A percentile compares a stretch with the other conserved stretches of the same genome.
Conservation (phyloP, 306 rosid genomes). For the Acacia confusa region DNA sequence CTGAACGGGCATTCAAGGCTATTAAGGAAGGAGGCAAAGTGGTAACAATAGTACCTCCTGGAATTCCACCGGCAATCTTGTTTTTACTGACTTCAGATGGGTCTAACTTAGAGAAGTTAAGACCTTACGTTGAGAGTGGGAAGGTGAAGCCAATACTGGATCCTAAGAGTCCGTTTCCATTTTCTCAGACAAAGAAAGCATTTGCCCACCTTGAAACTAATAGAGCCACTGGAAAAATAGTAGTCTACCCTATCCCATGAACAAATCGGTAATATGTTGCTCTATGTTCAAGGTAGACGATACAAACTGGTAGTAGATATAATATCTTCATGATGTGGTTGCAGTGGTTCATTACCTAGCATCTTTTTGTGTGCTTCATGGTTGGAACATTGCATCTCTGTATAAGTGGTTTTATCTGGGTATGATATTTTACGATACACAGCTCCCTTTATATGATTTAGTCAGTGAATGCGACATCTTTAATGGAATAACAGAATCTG, state of each 20-base stretch:
- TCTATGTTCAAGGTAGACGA: background rate
- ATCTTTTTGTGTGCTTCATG: background rate
- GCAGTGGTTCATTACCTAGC: background rate
- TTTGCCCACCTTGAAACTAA: constrained; percentile 52
- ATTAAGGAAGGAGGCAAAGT: constrained; percentile 68
- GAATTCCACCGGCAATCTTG: background rate
- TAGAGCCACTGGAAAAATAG: constrained; percentile 64
- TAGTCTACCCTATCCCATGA: constrained; percentile 61
- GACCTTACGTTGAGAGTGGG: background rate
- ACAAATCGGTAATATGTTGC: background rate
- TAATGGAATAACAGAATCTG: background rate
- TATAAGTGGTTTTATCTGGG: background rate
- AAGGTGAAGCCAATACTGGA: constrained; percentile 67
- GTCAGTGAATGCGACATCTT: background rate
- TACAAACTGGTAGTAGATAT: no score
- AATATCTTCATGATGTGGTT: background rate
- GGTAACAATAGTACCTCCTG: constrained; percentile 48
- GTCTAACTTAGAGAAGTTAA: background rate
- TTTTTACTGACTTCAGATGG: background rate
- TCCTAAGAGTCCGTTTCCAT: constrained; percentile 63
- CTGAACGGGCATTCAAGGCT: constrained; percentile 52
- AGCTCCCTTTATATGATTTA: background rate
- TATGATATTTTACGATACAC: background rate
- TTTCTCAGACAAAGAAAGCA: constrained; percentile 59
- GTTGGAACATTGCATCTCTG: background rate